Percentiles rank a stretch among this genome's conserved stretches.
phyloP scores from a whole-genome alignment of 1,284 basidiomycete genomes.

The Trametes polyzona region DNA sequence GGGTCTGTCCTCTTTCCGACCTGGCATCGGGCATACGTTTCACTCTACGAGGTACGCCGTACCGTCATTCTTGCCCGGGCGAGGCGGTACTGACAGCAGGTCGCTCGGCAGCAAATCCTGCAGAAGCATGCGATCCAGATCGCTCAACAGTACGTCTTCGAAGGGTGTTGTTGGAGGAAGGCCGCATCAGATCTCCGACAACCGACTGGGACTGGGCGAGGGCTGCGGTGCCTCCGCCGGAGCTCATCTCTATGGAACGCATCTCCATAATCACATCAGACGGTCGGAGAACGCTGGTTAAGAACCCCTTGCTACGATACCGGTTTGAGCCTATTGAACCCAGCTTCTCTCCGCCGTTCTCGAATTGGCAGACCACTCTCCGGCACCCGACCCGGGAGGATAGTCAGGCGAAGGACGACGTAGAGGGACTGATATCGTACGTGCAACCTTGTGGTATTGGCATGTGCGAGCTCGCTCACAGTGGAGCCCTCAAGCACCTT shows the following conservation, averaged over 20 bases:
- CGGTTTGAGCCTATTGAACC: slow-evolving; percentile 46
- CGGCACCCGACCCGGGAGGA: slow-evolving; percentile 39
- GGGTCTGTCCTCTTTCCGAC: slow-evolving; percentile 55
- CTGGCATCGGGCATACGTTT: slow-evolving; percentile 56
- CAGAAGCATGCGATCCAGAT: slow-evolving; percentile 42
- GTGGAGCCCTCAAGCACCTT: not conserved
- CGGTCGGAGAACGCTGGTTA: slow-evolving; percentile 38
- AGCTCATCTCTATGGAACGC: slow-evolving; percentile 42
- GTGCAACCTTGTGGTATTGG: slow-evolving; percentile 3
- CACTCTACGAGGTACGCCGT: slow-evolving; percentile 49
- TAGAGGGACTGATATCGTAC: slow-evolving; percentile 1
- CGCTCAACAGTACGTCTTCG: slow-evolving; percentile 43
- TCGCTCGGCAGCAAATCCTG: slow-evolving; percentile 45
- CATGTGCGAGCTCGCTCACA: not conserved
- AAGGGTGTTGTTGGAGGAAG: slow-evolving; percentile 39
- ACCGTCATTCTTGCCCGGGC: not conserved
- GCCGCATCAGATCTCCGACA: slow-evolving; percentile 46
- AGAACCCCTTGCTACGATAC: slow-evolving; percentile 50
- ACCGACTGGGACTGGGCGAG: slow-evolving; percentile 58
- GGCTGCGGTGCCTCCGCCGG: slow-evolving; percentile 45
- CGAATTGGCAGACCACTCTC: slow-evolving; percentile 44
- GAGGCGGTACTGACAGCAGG: not conserved
- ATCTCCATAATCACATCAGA: slow-evolving; percentile 45
- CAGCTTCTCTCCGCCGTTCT: slow-evolving; percentile 42
- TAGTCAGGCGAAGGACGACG: slow-evolving; percentile 4